Conservation (phyloP, 371 early-diverging fungal species). For the Chytridiales sp. region DNA sequence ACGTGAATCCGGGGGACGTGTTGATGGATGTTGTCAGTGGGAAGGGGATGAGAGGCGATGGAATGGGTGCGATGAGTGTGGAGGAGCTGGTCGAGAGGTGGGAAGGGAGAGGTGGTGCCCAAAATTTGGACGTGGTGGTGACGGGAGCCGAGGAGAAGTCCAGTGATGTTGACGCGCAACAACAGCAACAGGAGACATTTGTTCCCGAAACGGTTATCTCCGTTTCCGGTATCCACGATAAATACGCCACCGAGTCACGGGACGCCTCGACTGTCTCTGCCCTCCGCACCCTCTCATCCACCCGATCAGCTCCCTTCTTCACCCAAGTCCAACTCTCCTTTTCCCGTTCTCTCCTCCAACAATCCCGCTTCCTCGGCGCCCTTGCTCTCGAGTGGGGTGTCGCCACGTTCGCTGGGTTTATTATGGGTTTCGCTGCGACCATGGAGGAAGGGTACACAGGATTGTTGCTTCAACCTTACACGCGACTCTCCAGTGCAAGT, state of each 20-base stretch:
- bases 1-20: slow-evolving; percentile 44
- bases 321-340: slow-evolving; percentile 13
- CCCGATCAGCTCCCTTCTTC: slow-evolving; percentile 21
- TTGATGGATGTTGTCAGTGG: slow-evolving; percentile 50
- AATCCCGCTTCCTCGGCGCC: slow-evolving; percentile 23
- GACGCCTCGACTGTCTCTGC: not conserved
- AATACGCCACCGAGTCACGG: too few relatives aligned
- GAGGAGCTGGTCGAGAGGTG: slow-evolving; percentile 37
- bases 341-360: slow-evolving; percentile 31
- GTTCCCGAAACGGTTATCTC: too few relatives aligned
- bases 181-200: too few relatives aligned
- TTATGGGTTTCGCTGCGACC: slow-evolving; percentile 26
- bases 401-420: slow-evolving; percentile 35
- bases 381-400: slow-evolving; percentile 39
- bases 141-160: too few relatives aligned
- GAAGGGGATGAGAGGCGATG: slow-evolving; percentile 25
- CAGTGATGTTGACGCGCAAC: too few relatives aligned
- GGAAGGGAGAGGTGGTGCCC: slow-evolving; percentile 17
- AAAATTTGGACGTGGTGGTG: too few relatives aligned
- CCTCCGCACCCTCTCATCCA: not conserved
- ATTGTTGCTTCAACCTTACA: slow-evolving; percentile 3
- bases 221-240: slow-evolving; percentile 15
- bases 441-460: not conserved
- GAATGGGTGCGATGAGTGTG: slow-evolving; percentile 14
- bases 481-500: slow-evolving; percentile 4